A percentile compares a stretch with the other conserved stretches of the same genome.
These are phyloP conservation scores for Polygonum aviculare DNA, from an alignment of 148 eudicot genomes.

Conservation along the genomic window DNA sequence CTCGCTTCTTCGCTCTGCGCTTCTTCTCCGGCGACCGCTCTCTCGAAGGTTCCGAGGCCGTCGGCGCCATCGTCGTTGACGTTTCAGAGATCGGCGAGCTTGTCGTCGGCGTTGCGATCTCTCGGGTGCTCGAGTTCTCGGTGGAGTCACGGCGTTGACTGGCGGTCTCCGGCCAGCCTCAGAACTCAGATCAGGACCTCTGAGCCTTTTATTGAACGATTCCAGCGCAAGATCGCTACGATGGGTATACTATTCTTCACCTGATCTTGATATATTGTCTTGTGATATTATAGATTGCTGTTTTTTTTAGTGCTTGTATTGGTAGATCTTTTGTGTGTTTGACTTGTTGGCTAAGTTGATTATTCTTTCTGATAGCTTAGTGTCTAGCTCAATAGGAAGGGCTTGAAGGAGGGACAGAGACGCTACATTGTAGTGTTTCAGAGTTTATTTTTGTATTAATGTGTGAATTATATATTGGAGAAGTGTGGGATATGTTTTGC, in stretches of 20 bases:
- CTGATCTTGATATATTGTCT: neutral
- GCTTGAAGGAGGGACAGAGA: neutral
- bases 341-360: neutral
- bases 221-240: constrained; percentile 62
- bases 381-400: neutral
- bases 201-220: constrained; percentile 46
- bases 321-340: neutral
- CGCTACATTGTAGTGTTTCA: neutral
- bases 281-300: neutral
- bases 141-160: constrained; percentile 60
- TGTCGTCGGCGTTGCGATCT: constrained; percentile 36
- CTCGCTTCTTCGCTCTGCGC: constrained; percentile 25
- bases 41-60: constrained; percentile 6
- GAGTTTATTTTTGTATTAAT: neutral
- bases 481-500: neutral
- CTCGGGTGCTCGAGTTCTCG: constrained; percentile 26
- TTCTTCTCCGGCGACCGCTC: constrained; percentile 10
- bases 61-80: constrained; percentile 21
- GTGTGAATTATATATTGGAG: neutral
- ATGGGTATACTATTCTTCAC: constrained; percentile 46
- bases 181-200: constrained; percentile 51
- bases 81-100: constrained; percentile 24
- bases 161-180: constrained; percentile 45
- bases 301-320: neutral
- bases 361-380: neutral